Base-by-base conservation (phyloP, 306 rosid species). In the Cicer cuneatum region DNA sequence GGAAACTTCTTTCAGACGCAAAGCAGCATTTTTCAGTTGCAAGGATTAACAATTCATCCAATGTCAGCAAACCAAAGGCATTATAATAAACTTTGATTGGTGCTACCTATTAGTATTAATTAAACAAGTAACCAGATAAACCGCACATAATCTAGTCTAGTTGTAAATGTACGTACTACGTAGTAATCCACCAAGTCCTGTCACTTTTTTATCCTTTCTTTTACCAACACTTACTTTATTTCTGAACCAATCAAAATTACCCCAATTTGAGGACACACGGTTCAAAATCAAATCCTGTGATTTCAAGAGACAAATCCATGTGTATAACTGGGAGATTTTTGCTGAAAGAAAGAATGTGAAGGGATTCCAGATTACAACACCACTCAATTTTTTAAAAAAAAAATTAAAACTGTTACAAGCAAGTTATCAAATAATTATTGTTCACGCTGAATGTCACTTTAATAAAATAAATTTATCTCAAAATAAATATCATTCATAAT, bases 41-140 rank as follows among this genome's bases (percentile, higher is more conserved):
- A 71, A 63, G 49, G 24, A 47, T 16, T 16, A 47, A 15, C 49
- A 13, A 53, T 52, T 62, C 29, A 79, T 41, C 8, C 8, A 63
- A 41, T 59, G 72, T 51, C 35, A 11, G 71, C 47, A 78, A 24
- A 51, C 48, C 15, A 47, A 47, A 78, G 21, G 58, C 12, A 61
- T 49, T 29, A 49, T 2, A 8, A 49, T 10, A 37, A 51, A 18
- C n/a, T 51, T 29, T 47, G 19, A 63, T 42, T 62, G 73, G 73
- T 29, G 51, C 35, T 33, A 41, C 43, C 4, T 38, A 53, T 72
- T 78, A 42, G 19, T 16, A 51, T 40, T 9, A 21, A 53, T 78
- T 78, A 53, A 76, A 78, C 68, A 71, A 72, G 42, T 62, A 39
- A 60, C n/a, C 67, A 35, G 67, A 61, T 37, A 61, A 61, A 61